A percentile compares a stretch with the other conserved stretches of the same genome.
phyloP scores from a whole-genome alignment of 2,329 filamentous ascomycete genomes.

The Phyllosticta capitalensis region DNA sequence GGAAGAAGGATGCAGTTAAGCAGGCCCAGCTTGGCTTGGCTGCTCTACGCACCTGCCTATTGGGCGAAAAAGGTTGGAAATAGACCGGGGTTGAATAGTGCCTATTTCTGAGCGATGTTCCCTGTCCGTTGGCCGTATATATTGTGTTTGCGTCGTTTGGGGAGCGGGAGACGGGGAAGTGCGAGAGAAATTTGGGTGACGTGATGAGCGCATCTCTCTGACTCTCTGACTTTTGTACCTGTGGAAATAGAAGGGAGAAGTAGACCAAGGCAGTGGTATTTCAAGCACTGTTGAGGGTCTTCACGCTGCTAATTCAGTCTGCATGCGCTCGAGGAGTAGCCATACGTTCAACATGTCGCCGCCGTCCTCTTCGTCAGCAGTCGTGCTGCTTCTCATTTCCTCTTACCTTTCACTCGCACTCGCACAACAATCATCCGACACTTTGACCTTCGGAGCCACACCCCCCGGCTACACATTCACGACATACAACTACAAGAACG shows the following conservation, averaged over 20 bases:
- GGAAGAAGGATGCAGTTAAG: no score
- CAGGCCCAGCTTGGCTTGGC: no score
- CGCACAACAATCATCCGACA: conserved; percentile 16
- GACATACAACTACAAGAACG: conserved; percentile 32
- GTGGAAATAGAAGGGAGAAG: background rate
- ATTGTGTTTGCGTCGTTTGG: background rate
- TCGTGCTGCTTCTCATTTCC: conserved; percentile 12
- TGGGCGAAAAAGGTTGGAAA: background rate
- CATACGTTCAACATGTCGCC: background rate
- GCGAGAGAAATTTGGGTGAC: background rate
- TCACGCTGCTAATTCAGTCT: background rate
- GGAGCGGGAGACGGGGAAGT: background rate
- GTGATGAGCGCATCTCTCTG: background rate
- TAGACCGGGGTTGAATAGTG: background rate
- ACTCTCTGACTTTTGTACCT: background rate
- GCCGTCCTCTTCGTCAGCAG: background rate
- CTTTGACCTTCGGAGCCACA: conserved; percentile 19
- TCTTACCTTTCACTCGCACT: conserved; percentile 6
- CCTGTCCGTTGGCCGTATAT: background rate
- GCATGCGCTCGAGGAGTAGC: background rate
- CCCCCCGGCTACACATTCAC: conserved; percentile 28
- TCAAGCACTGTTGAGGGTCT: no score
- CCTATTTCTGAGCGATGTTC: background rate
- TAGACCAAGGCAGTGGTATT: background rate
- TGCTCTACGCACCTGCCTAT: background rate